phyloP scores from a whole-genome alignment of 176 grass and related monocot genomes.

The Dactylis glomerata region DNA sequence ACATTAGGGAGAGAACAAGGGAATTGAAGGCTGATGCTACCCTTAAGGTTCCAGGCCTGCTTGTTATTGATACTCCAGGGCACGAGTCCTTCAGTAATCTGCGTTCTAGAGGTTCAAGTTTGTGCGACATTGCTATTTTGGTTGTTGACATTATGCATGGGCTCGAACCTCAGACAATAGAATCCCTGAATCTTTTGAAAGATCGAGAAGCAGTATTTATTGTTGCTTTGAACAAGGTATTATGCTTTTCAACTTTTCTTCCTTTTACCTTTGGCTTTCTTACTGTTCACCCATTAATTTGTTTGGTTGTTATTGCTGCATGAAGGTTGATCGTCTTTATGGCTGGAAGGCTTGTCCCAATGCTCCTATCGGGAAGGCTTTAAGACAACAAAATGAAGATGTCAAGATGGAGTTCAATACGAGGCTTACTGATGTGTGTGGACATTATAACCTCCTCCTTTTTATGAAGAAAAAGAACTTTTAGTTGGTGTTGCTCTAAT shows the following conservation, averaged over 20 bases:
- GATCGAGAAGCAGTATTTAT: slow-evolving; percentile 76
- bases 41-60: slow-evolving; percentile 87
- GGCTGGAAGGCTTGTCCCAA: slow-evolving; percentile 73
- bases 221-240: slow-evolving; percentile 97
- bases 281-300: slow-evolving; percentile 20
- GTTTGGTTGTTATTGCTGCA: slow-evolving; percentile 13
- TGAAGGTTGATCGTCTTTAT: slow-evolving; percentile 95
- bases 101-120: slow-evolving; percentile 94
- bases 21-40: slow-evolving; percentile 92
- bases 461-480: not conserved
- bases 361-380: slow-evolving; percentile 77
- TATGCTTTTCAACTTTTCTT: not conserved
- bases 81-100: slow-evolving; percentile 92
- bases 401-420: slow-evolving; percentile 91
- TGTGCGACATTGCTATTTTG: slow-evolving; percentile 96
- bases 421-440: slow-evolving; percentile 82
- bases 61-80: slow-evolving; percentile 97
- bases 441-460: slow-evolving; percentile 1
- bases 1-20: slow-evolving; percentile 96
- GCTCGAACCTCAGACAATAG: slow-evolving; percentile 89
- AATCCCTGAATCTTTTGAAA: slow-evolving; percentile 90
- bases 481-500: not conserved
- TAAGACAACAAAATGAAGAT: slow-evolving; percentile 84
- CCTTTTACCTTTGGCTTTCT: not conserved
- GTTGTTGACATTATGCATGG: slow-evolving; percentile 99